These are phyloP conservation scores for Candida schatavii DNA, from an alignment of 805 yeast species.

Conservation along the genomic window DNA sequence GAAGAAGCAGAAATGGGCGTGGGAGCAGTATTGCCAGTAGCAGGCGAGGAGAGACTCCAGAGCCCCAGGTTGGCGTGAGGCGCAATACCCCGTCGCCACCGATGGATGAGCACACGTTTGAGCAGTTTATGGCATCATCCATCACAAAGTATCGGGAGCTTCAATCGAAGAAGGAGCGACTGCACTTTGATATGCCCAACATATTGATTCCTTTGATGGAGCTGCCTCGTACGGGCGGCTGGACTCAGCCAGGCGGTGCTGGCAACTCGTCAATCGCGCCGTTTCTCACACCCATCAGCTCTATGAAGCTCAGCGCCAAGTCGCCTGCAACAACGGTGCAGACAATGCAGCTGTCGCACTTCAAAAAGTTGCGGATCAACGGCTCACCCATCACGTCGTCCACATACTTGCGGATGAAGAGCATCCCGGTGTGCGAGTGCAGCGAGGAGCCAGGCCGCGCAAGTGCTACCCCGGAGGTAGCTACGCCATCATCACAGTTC, in stretches of 20 bases:
- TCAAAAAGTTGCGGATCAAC: slow-evolving; percentile 41
- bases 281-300: neutral
- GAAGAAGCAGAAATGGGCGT: neutral
- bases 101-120: slow-evolving; percentile 27
- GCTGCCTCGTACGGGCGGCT: too few species aligned
- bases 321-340: slow-evolving; percentile 38
- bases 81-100: neutral
- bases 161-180: slow-evolving; percentile 14
- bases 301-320: slow-evolving; percentile 4
- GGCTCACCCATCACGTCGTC: slow-evolving; percentile 32
- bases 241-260: too few species aligned
- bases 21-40: neutral
- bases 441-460: neutral
- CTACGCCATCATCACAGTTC: neutral
- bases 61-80: neutral
- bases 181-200: slow-evolving; percentile 4
- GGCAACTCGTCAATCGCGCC: neutral
- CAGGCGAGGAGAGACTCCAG: neutral
- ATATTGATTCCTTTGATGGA: neutral
- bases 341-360: slow-evolving; percentile 35
- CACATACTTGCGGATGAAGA: slow-evolving; percentile 9
- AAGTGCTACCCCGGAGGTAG: neutral
- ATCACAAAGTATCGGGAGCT: slow-evolving; percentile 31
- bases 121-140: slow-evolving; percentile 28
- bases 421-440: slow-evolving; percentile 4